Conservation (phyloP, 768 basidiomycete species). For the Collybiopsis confluens region DNA sequence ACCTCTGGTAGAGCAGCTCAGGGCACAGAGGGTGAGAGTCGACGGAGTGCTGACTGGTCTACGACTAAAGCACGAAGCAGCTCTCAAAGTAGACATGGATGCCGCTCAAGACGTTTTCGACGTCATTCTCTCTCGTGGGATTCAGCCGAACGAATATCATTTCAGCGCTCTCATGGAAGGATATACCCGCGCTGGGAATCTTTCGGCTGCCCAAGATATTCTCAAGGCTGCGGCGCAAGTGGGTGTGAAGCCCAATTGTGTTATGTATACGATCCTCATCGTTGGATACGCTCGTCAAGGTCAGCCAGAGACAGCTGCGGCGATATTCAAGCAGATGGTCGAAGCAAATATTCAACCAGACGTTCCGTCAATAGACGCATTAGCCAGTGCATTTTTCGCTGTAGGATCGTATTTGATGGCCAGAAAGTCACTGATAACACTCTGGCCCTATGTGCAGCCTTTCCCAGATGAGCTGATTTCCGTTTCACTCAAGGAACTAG, state of each 20-base stretch:
- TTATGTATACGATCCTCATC: conserved; percentile 78
- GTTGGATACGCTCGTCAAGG: conserved; percentile 62
- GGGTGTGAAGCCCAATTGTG: conserved; percentile 53
- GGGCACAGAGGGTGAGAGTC: conserved; percentile 33
- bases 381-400: conserved; percentile 63
- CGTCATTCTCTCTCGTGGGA: conserved; percentile 58
- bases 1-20: conserved; percentile 23
- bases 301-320: conserved; percentile 47
- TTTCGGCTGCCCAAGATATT: conserved; percentile 48
- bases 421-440: conserved; percentile 45
- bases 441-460: conserved; percentile 64
- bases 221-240: conserved; percentile 47
- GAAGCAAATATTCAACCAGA: conserved; percentile 62
- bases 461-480: conserved; percentile 48
- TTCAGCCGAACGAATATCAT: conserved; percentile 71
- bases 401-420: conserved; percentile 49
- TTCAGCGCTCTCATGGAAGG: conserved; percentile 75
- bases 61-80: conserved; percentile 60
- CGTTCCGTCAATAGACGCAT: conserved; percentile 63
- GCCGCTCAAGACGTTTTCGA: conserved; percentile 53
- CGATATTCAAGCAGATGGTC: conserved; percentile 61
- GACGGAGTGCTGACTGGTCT: conserved; percentile 57
- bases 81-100: conserved; percentile 45
- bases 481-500: conserved; percentile 43
- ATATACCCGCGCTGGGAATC: conserved; percentile 56